Base-by-base conservation (phyloP, 225 moss, liverwort and hornwort species). In the Ulota crispa region DNA sequence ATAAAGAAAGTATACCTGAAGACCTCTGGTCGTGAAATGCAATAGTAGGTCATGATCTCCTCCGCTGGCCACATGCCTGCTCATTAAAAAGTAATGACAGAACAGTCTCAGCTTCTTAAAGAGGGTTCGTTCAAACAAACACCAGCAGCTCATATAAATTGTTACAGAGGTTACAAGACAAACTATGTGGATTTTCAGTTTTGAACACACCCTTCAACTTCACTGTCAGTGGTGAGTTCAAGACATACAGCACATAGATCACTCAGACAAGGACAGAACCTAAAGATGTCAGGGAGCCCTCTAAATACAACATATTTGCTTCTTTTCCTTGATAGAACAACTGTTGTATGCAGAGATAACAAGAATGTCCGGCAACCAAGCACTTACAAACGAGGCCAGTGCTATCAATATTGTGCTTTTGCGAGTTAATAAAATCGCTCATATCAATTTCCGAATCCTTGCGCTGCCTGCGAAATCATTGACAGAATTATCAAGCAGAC, bases 21-120 rank as follows among this genome's bases (percentile, higher is more conserved):
- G 61, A 88, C 71, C 66, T 93, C 93, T 13, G 89, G 86, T 77
- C 83, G 93, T 75, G 80, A 86, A 70, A 83, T 84, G 83, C 94
- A 92, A 75, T 91, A 96, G 80, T 92, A 91, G 64, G 96, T 92
- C 89, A 96, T 74, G 76, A 96, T 89, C 82, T 96, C 94, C 92
- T 96, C 96, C 56, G 96, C 92, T 79, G 96, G 96, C 96, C 96
- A 96, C 88, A 94, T 79, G 79, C 93, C 93, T 93, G 85, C 41
- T 83, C 75, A 78, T 54, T 54, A 43, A 24, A 15, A 84, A 60
- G 24, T 61, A 64, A 13, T 1, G 36, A 28, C 21, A 68, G 10
- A 14, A 64, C 68, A 57, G 47, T 55, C 78, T 52, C 65, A 28
- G 65, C 41, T 84, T 23, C 72, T 71, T 71, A 41, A 31, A 47